These are phyloP conservation scores for Fragaria vesca DNA, from an alignment of 306 rosid species.

Conservation along the genomic window DNA sequence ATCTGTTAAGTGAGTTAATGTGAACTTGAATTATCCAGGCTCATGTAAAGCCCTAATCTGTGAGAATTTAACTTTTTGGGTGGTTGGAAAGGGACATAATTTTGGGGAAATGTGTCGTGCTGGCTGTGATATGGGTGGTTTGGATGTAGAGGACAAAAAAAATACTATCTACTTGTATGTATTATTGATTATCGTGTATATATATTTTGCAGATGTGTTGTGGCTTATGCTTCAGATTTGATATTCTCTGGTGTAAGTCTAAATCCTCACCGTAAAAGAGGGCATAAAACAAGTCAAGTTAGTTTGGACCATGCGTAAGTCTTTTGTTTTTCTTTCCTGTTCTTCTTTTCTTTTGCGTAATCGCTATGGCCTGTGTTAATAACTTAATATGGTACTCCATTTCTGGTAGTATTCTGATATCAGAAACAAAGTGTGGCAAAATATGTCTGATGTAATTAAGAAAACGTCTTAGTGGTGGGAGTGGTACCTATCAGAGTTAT, in stretches of 20 bases:
- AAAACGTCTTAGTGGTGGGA: background rate
- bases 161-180: background rate
- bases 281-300: slow-evolving; percentile 56
- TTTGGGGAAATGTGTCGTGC: background rate
- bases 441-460: background rate
- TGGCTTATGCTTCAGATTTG: slow-evolving; percentile 86
- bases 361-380: background rate
- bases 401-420: background rate
- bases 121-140: background rate
- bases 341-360: background rate
- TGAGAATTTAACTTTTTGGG: background rate
- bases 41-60: background rate
- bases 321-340: slow-evolving; percentile 36
- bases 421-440: background rate
- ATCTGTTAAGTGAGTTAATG: background rate
- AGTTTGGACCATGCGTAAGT: slow-evolving; percentile 98
- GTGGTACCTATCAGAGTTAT: background rate
- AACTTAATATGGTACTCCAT: background rate
- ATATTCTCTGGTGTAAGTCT: slow-evolving; percentile 65
- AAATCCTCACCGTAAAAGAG: slow-evolving; percentile 77
- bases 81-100: background rate
- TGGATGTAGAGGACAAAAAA: background rate
- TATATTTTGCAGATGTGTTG: slow-evolving; percentile 73
- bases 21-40: background rate
- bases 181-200: slow-evolving; percentile 7